A percentile compares a stretch with the other conserved stretches of the same genome.
These are phyloP conservation scores for Blastocrithidia nonstop DNA, from an alignment of 208 protist genomes.

Conservation along the genomic window DNA sequence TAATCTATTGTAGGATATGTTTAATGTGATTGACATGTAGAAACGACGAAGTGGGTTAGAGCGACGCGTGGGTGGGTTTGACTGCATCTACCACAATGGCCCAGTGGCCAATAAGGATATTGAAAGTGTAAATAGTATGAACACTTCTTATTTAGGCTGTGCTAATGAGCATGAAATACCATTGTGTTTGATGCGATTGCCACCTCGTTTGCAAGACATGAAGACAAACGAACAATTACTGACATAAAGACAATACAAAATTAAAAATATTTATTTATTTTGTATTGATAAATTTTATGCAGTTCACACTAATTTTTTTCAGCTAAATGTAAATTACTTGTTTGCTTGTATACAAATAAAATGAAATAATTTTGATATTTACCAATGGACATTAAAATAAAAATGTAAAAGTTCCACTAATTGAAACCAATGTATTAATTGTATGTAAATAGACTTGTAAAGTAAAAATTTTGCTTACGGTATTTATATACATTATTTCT, in stretches of 20 bases:
- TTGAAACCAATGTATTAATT: too few relatives aligned
- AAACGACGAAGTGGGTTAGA: slow-evolving; percentile 52
- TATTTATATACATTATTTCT: too few relatives aligned
- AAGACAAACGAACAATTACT: slow-evolving; percentile 59
- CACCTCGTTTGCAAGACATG: slow-evolving; percentile 58
- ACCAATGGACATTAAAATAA: too few relatives aligned
- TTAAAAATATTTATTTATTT: slow-evolving; percentile 10
- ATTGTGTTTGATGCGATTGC: slow-evolving; percentile 65
- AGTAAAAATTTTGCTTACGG: too few relatives aligned
- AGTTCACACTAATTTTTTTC: too few relatives aligned
- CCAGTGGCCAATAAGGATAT: slow-evolving; percentile 16
- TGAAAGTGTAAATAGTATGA: neutral
- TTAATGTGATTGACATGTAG: slow-evolving; percentile 83
- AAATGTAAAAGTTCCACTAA: too few relatives aligned
- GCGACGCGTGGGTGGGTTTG: slow-evolving; percentile 75
- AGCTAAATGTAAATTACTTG: too few relatives aligned
- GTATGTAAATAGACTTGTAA: too few relatives aligned
- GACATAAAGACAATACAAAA: slow-evolving; percentile 13
- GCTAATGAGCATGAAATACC: slow-evolving; percentile 77
- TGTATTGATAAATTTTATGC: slow-evolving; percentile 4
- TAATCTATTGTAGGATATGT: slow-evolving; percentile 88
- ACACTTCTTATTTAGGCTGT: slow-evolving; percentile 49
- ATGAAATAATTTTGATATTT: too few relatives aligned
- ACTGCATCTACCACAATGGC: slow-evolving; percentile 80
- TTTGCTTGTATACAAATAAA: too few relatives aligned